Base-by-base conservation (phyloP, 805 yeast species). In the Ogataea methanolica region DNA sequence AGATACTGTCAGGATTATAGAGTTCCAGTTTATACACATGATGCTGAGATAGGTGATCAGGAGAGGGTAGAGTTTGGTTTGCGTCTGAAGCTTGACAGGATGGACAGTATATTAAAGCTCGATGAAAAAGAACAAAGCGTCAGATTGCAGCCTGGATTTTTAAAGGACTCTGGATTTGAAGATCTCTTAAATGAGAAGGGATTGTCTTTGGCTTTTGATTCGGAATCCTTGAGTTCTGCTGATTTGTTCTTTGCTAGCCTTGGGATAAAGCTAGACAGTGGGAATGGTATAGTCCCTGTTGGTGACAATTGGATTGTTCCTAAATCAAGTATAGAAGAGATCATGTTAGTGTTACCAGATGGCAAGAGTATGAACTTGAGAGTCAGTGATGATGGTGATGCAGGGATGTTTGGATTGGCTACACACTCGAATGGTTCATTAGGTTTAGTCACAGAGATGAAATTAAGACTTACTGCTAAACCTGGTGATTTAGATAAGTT, bases 281-380 rank as follows among this genome's bases (percentile, higher is more conserved):
- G 36, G 15, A 31, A 22, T 19, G 39, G 37, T 44, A 36, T 43
- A 39, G 41, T 58, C 34, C 29, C 53, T n/a, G 33, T 41, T 21
- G 51, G 47, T 29, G 41, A 43, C n/a, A 37, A 43, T 17, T 22
- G n/a, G 2, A 16, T 43, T 9, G 47, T 54, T 43, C 48, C 53
- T 17, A 42, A 44, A 3, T 14, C 33, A 2, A 35, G 39, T 5
- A 47, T 63, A 3, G 37, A 37, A 23, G 49, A 43, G 23, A 37
- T 57, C 19, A 60, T 56, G 9, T 56, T 52, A 33, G 65, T 63
- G 7, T 49, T 64, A 26, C 62, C 67, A 14, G 66, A 61, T 48
- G 68, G 68, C 8, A 47, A 53, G 8, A 43, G 56, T 14, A 6
- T 55, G 7, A 42, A 31, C 0, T 43, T 52, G 14, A 31, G 31